phyloP scores from a whole-genome alignment of 2,329 filamentous ascomycete species.

The Colletotrichum orchidophilum region DNA sequence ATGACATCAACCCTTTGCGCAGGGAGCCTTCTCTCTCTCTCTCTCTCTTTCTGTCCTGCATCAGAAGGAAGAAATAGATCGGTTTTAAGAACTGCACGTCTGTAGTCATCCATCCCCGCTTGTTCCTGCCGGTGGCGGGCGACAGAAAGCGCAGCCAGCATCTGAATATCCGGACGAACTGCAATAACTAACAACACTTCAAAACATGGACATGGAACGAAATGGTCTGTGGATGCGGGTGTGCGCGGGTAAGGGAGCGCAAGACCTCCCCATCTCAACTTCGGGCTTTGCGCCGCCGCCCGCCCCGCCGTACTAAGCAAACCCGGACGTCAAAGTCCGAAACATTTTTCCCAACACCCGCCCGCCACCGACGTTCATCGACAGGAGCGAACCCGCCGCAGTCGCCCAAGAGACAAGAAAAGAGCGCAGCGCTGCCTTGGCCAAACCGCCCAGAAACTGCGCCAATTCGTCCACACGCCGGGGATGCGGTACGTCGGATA shows the following conservation, averaged over 20 bases:
- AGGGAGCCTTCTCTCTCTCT: too few species aligned
- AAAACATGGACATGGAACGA: not conserved
- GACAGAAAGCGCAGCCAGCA: not conserved
- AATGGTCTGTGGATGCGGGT: not conserved
- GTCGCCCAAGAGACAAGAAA: not conserved
- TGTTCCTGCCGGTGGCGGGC: not conserved
- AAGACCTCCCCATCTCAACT: conserved; percentile 29
- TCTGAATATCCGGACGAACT: not conserved
- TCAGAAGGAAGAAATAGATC: not conserved
- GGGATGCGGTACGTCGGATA: conserved; percentile 4
- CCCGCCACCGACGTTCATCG: not conserved
- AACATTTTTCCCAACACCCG: conserved; percentile 14
- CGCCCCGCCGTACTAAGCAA: not conserved
- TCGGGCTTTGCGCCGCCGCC: conserved; percentile 29
- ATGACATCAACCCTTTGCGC: not conserved
- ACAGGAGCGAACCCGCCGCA: not conserved
- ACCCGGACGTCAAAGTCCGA: conserved; percentile 5
- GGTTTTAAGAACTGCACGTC: not conserved
- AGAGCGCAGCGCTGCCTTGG: not conserved
- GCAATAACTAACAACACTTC: not conserved
- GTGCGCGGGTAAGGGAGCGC: too few species aligned
- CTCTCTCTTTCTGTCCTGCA: not conserved
- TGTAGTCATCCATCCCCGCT: not conserved
- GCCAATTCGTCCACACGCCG: not conserved
- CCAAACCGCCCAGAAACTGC: too few species aligned